Percentiles rank a stretch among this genome's conserved stretches.
Evolutionary conservation across 192 early-diverging fungal species (phyloP).

Genomic region (Podila epicladia): DNA sequence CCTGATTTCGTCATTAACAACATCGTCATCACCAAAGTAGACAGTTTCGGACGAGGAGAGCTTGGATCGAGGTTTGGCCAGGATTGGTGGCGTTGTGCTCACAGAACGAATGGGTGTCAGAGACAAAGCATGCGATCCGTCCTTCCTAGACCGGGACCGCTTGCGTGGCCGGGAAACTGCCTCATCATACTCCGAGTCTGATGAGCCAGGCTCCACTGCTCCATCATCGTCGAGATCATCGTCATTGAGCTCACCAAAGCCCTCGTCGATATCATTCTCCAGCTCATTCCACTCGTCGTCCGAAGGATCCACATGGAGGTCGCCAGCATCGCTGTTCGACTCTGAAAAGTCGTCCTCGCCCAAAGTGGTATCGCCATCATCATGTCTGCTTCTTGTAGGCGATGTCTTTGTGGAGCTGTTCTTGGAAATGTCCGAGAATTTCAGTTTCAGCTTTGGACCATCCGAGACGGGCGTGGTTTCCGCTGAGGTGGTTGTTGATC

Average conservation of each 20-base stretch:
- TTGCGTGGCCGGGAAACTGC: background rate
- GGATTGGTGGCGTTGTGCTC: background rate
- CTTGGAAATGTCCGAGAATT: slow-evolving; percentile 7
- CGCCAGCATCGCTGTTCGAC: slow-evolving; percentile 1
- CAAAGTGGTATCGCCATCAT: slow-evolving; percentile 7
- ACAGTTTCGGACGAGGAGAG: slow-evolving; percentile 29
- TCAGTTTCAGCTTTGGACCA: slow-evolving; percentile 29
- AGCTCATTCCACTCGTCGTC: slow-evolving; percentile 40
- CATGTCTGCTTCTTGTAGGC: background rate
- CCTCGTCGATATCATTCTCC: slow-evolving; percentile 27
- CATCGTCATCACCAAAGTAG: slow-evolving; percentile 26
- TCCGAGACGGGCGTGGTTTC: background rate
- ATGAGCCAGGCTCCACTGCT: slow-evolving; percentile 21
- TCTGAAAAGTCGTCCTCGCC: slow-evolving; percentile 10
- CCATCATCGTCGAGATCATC: slow-evolving; percentile 27
- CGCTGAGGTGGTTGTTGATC: slow-evolving; percentile 21
- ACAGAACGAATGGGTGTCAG: background rate
- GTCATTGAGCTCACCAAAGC: slow-evolving; percentile 12
- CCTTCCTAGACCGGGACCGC: background rate
- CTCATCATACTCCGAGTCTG: slow-evolving; percentile 45
- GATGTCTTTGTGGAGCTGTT: background rate
- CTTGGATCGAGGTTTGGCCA: background rate
- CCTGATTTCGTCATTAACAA: background rate
- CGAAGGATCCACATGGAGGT: background rate
- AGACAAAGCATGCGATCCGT: background rate